Evolutionary conservation across 164 flowering plant species (phyloP).

Genomic region (Aristolochia contorta): DNA sequence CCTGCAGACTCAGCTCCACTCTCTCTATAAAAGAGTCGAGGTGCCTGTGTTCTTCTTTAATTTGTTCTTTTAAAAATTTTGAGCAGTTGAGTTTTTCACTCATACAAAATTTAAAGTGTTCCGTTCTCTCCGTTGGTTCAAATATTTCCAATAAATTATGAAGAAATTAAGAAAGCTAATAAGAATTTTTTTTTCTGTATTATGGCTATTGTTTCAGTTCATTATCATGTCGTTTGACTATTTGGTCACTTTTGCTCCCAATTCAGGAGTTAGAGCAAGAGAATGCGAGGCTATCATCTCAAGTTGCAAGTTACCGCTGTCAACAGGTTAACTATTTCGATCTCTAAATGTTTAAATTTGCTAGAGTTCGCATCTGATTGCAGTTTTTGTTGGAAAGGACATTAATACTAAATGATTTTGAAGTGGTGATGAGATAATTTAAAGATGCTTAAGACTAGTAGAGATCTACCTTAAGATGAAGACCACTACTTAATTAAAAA

Average conservation of each 20-base stretch:
- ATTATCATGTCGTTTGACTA: neutral
- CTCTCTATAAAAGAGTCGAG: conserved; percentile 17
- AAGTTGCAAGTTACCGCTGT: conserved; percentile 40
- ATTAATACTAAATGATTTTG: neutral
- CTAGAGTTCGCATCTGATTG: neutral
- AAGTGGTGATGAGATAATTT: too few species aligned
- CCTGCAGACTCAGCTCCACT: conserved; percentile 11
- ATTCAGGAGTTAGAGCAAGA: conserved; percentile 56
- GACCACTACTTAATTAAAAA: too few species aligned
- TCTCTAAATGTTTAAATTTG: neutral
- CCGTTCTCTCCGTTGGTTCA: neutral
- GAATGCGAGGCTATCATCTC: conserved; percentile 40
- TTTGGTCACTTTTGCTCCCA: neutral
- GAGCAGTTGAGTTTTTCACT: neutral
- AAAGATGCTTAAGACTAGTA: too few species aligned
- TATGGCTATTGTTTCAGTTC: neutral
- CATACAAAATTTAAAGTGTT: neutral
- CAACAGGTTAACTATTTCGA: conserved; percentile 27
- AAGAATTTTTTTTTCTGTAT: neutral
- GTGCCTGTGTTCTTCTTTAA: conserved; percentile 2
- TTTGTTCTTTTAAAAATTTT: neutral
- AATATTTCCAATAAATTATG: neutral
- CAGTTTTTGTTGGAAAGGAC: too few species aligned
- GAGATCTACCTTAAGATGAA: too few species aligned
- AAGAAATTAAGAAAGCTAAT: too few species aligned